phyloP scores from a whole-genome alignment of 306 rosid genomes.

The Gillenia trifoliata region DNA sequence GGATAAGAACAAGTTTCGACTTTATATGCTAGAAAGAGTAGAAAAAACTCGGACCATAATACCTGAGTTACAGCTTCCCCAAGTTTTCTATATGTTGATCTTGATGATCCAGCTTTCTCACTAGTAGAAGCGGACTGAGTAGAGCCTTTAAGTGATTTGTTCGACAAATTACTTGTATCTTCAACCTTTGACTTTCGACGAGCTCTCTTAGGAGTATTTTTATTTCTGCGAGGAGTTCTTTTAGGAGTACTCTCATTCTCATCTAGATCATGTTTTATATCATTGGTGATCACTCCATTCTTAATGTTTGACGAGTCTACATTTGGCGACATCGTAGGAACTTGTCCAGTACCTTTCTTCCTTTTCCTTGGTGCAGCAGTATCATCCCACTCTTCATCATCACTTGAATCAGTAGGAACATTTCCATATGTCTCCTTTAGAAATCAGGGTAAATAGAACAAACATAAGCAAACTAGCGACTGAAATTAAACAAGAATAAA shows the following conservation, averaged over 20 bases:
- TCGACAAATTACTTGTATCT: conserved; percentile 34
- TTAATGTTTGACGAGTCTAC: conserved; percentile 24
- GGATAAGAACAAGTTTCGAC: not conserved
- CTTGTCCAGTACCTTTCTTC: conserved; percentile 21
- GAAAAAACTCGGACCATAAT: conserved; percentile 14
- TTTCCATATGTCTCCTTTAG: conserved; percentile 68
- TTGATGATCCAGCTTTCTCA: conserved; percentile 32
- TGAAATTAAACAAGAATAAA: not conserved
- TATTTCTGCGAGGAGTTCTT: conserved; percentile 20
- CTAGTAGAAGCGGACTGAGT: conserved; percentile 39
- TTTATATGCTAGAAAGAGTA: conserved; percentile 14
- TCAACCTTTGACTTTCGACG: conserved; percentile 33
- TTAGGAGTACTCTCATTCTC: conserved; percentile 27
- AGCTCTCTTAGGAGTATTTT: conserved; percentile 33
- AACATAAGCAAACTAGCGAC: conserved; percentile 19
- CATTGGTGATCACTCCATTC: conserved; percentile 35
- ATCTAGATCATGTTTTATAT: conserved; percentile 17
- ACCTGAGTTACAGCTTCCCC: conserved; percentile 78
- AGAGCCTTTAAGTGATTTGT: conserved; percentile 37
- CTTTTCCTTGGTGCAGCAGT: conserved; percentile 27
- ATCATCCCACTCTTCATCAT: conserved; percentile 67
- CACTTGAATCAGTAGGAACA: conserved; percentile 55
- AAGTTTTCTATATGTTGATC: conserved; percentile 48
- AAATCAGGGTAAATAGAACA: conserved; percentile 22
- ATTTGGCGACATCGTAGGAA: conserved; percentile 27